Percentiles rank a stretch among this genome's conserved stretches.
Conservation (phyloP, 2,329 filamentous ascomycete species). For the Stachybotrys echinatus region DNA sequence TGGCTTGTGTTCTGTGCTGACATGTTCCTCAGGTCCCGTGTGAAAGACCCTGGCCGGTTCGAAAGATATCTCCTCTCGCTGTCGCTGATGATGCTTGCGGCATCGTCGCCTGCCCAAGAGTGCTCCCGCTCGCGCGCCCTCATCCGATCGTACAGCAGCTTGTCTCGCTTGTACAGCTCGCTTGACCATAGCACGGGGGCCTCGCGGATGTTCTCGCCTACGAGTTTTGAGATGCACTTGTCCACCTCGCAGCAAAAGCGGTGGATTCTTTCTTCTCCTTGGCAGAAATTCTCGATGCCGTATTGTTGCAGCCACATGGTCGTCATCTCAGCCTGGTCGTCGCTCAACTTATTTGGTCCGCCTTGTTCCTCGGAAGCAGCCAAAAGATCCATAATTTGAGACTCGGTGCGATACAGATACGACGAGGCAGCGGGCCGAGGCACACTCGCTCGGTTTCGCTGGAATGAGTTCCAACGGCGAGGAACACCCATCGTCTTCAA, state of each 20-base stretch:
- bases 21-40: conserved; percentile 52
- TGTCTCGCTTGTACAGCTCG: conserved; percentile 77
- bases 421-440: conserved; percentile 45
- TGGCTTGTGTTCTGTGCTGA: conserved; percentile 61
- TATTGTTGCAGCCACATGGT: conserved; percentile 75
- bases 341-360: conserved; percentile 91
- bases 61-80: conserved; percentile 42
- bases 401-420: conserved; percentile 74
- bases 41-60: conserved; percentile 44
- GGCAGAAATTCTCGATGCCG: conserved; percentile 87
- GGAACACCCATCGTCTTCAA: conserved; percentile 83
- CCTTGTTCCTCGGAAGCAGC: conserved; percentile 79
- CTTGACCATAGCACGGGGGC: conserved; percentile 90
- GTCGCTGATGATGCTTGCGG: conserved; percentile 50
- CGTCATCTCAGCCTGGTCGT: conserved; percentile 87
- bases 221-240: conserved; percentile 76
- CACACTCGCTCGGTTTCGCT: conserved; percentile 41
- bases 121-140: conserved; percentile 39
- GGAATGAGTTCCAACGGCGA: conserved; percentile 48
- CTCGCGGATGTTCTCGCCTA: conserved; percentile 78
- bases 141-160: conserved; percentile 50
- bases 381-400: conserved; percentile 81
- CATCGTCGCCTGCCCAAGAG: conserved; percentile 42
- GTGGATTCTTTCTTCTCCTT: conserved; percentile 90
- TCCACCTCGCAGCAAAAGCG: conserved; percentile 88